phyloP scores from a whole-genome alignment of 1,139 yeast genomes.

The Pichia sp. region DNA sequence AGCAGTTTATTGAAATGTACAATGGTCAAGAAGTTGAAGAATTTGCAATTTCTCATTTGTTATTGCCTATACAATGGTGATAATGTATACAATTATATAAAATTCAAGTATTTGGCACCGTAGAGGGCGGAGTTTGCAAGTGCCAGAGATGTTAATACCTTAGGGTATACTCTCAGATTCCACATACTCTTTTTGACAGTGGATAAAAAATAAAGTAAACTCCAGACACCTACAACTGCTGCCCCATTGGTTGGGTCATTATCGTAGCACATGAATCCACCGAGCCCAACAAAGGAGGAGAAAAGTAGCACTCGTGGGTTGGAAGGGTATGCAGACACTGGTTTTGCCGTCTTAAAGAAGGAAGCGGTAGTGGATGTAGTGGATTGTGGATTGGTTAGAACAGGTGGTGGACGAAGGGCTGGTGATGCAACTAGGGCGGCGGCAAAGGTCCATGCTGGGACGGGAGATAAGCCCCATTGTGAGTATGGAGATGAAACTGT shows the following conservation, averaged over 20 bases:
- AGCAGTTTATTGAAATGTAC: slow-evolving; percentile 87
- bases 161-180: slow-evolving; percentile 51
- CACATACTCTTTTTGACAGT: slow-evolving; percentile 60
- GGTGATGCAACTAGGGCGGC: slow-evolving; percentile 42
- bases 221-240: slow-evolving; percentile 88
- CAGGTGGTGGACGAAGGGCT: slow-evolving; percentile 30
- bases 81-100: slow-evolving; percentile 3
- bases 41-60: slow-evolving; percentile 44
- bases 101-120: slow-evolving; percentile 38
- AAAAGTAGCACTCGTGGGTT: slow-evolving; percentile 46
- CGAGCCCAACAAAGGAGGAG: slow-evolving; percentile 68
- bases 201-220: slow-evolving; percentile 65
- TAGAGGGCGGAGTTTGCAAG: slow-evolving; percentile 58
- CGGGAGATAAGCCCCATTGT: slow-evolving; percentile 37
- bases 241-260: slow-evolving; percentile 80
- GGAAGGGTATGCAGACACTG: slow-evolving; percentile 34
- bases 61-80: slow-evolving; percentile 71
- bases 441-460: slow-evolving; percentile 47
- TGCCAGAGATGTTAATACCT: slow-evolving; percentile 54
- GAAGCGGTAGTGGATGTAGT: slow-evolving; percentile 9
- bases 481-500: not conserved
- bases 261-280: slow-evolving; percentile 76
- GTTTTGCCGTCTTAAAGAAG: not conserved
- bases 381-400: slow-evolving; percentile 9
- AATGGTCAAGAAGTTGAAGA: slow-evolving; percentile 55